Evolutionary conservation across 1,284 basidiomycete genomes (phyloP), one percentile per base, ranked within the genome.

Genomic region (Tilletia indica): DNA sequence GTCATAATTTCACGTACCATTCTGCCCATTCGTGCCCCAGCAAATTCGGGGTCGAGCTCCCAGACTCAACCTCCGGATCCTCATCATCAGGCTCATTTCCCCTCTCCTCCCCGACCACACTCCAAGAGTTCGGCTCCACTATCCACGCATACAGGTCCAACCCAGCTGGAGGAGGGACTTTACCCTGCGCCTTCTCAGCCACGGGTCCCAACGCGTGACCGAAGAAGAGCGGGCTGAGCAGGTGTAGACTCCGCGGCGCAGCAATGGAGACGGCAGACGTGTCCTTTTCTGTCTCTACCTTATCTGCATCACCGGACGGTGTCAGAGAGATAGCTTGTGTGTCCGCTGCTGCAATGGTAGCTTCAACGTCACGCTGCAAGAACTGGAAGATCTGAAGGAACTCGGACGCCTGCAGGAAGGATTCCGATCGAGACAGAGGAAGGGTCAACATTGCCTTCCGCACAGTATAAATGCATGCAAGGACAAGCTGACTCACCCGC

Each of bases 101-200:
- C 72, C 70, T 47, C 11, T 49, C 61, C 1, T 64, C 67, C 16
- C 67, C 45, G 14, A 72, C n/a, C 11, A 49, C 12, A 1, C 48
- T 5, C 67, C 68, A 76, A 34, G 71, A 21, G n/a, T 68, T 48
- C 21, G 70, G 67, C 0, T 91, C 88, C 5, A 94, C 89, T 73
- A 97, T 91, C 89, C 92, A 94, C 0, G 86, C 85, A 74, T 96
- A 92, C 3, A 99, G 87, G 83, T 98, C 90, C 25, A 99, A 86
- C 0, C 91, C 93, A 1, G 92, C 90, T 0, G 96, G 97, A 2
- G 93, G 77, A 0, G 89, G 88, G 0, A 99, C 91, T 71, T 90
- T 90, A 5, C 87, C 88, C 85, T 97, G 95, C 3, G 94, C 95
- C 69, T 88, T 87, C 4, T 87, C 83, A 0, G 91, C 94, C 19